Base-by-base conservation (phyloP, 2,329 filamentous ascomycete genomes). In the Colletotrichum euphorbiae region DNA sequence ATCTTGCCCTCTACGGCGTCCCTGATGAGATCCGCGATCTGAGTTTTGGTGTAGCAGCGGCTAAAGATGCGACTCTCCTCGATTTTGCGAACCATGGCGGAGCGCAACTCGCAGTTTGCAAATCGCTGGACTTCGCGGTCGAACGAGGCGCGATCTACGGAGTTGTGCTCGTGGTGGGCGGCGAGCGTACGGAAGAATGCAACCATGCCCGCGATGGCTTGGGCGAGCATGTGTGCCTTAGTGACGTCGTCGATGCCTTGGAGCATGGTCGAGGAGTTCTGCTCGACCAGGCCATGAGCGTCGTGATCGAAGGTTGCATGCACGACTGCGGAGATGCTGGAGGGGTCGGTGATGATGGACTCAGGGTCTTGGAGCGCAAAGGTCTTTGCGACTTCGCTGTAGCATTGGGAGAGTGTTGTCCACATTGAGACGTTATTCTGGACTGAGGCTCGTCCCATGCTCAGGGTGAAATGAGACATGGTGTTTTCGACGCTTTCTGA, bases 201-300 rank as follows among this genome's bases (percentile, higher is more conserved):
- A 12, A 78, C 74, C 51, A 78, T 74, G 42, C 77, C 78, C 0
- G 77, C 75, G 28, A 80, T 72, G 58, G 77, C 79, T 67, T 80
- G 75, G 15, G 76, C 73, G 42, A 79, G 77, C 42, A 80, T 71
- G 21, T 73, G 73, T 4, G 75, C 74, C 69, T 75, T 79, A 56
- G 76, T 74, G 48, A 75, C 71, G 43, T 76, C 74, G 61, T 76
- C 74, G 42, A 80, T 74, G 7, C 71, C 70, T 31, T 74, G 72
- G 13, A 74, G 69, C 55, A 77, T 74, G n/a, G 68, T 69, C 6
- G 72, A 68, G 1, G 72, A 71, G 36, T 74, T 69, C 21, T 76
- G 72, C 11, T 74, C 73, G 36, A 80, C 75, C 54, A 80, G 74
- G 55, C 75, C 74, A 36, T 73, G 73, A 11, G 72, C 73, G 61